A percentile compares a stretch with the other conserved stretches of the same genome.
These are phyloP conservation scores for Bipolaris gigantea DNA, from an alignment of 2,329 filamentous ascomycete genomes.

Conservation along the genomic window DNA sequence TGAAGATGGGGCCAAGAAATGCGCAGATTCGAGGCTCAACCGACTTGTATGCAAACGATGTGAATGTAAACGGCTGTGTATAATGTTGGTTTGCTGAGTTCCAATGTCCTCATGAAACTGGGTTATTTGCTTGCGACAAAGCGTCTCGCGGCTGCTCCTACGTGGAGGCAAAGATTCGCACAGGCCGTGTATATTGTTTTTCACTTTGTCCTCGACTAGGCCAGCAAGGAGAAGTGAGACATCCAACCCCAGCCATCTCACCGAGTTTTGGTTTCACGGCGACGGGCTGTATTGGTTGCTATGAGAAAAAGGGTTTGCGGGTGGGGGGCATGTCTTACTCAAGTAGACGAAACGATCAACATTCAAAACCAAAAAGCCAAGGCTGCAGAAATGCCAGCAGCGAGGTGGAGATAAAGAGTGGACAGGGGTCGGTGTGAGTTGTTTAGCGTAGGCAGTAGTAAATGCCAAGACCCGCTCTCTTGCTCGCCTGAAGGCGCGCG, in stretches of 20 bases:
- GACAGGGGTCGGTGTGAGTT: conserved; percentile 24
- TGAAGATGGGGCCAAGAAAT: not conserved
- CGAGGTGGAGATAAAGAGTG: conserved; percentile 16
- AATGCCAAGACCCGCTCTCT: conserved; percentile 6
- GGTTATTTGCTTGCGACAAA: conserved; percentile 8
- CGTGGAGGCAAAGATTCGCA: conserved; percentile 2
- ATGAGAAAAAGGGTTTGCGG: conserved; percentile 13
- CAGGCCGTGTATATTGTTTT: conserved; percentile 2
- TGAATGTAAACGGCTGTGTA: conserved; percentile 1
- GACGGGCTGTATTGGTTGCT: conserved; percentile 17
- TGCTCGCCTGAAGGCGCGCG: not conserved
- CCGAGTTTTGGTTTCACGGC: conserved; percentile 12
- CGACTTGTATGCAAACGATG: conserved; percentile 6
- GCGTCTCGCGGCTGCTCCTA: conserved; percentile 2
- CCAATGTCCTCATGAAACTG: conserved; percentile 13
- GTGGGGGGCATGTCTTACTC: conserved; percentile 31
- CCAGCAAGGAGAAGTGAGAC: conserved; percentile 10
- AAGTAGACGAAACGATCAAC: conserved; percentile 24
- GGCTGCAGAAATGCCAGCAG: conserved; percentile 14
- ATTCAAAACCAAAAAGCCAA: conserved; percentile 15
- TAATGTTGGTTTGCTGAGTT: not conserved
- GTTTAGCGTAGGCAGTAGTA: conserved; percentile 14
- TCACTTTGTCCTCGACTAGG: conserved; percentile 14
- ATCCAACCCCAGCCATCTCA: conserved; percentile 26
- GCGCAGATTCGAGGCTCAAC: not conserved